These are phyloP conservation scores for Guadua angustifolia DNA, from an alignment of 176 grass and related monocot species.

Conservation along the genomic window DNA sequence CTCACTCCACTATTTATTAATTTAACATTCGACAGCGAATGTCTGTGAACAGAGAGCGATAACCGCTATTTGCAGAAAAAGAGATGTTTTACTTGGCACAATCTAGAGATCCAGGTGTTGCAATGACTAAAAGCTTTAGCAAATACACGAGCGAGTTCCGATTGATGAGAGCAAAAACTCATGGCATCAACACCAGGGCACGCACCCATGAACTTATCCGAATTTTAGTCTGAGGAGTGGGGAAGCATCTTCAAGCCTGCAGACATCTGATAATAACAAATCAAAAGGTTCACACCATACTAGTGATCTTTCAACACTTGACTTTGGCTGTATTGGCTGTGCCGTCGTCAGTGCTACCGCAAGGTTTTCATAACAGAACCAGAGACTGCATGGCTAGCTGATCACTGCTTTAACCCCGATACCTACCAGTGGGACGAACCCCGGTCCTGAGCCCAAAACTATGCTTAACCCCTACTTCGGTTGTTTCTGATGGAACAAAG, in stretches of 20 bases:
- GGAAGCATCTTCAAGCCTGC: background rate
- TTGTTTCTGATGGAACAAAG: conserved; percentile 51
- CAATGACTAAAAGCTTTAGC: background rate
- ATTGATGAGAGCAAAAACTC: conserved; percentile 28
- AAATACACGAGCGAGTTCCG: conserved; percentile 12
- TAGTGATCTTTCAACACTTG: background rate
- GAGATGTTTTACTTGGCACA: conserved; percentile 29
- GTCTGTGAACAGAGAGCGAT: background rate
- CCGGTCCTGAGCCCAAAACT: background rate
- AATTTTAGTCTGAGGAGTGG: background rate
- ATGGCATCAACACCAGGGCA: conserved; percentile 8
- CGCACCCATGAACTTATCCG: conserved; percentile 7
- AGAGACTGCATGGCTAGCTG: background rate
- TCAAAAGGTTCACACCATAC: background rate
- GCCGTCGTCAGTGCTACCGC: background rate
- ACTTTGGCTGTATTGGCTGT: conserved; percentile 4
- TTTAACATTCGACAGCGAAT: background rate
- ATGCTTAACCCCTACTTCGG: conserved; percentile 36
- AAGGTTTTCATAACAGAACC: conserved; percentile 11
- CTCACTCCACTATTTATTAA: background rate
- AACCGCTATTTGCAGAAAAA: background rate
- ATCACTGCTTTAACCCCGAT: conserved; percentile 18
- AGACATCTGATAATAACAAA: background rate
- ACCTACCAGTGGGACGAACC: conserved; percentile 9
- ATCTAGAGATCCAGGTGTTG: background rate